A percentile compares a stretch with the other conserved stretches of the same genome.
These are phyloP conservation scores for Yamadazyma takamatsuzukensis DNA, from an alignment of 805 yeast genomes.

Conservation along the genomic window DNA sequence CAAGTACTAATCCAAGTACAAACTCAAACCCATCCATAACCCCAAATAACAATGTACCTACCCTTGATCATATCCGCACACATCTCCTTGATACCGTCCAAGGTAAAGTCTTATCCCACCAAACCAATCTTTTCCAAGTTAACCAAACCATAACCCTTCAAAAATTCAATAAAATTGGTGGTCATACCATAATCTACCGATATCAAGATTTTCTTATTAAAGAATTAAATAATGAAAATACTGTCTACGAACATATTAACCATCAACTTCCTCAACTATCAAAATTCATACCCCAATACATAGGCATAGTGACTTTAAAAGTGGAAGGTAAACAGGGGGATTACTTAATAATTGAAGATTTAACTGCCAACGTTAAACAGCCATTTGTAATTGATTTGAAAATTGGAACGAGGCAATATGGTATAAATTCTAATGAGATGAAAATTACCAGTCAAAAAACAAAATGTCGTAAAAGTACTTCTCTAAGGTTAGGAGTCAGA, in stretches of 20 bases:
- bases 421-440: constrained; percentile 76
- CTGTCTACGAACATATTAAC: constrained; percentile 79
- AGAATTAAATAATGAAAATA: constrained; percentile 84
- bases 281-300: constrained; percentile 83
- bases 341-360: constrained; percentile 84
- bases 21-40: no score
- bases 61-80: no score
- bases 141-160: neutral
- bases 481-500: constrained; percentile 79
- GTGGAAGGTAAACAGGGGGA: constrained; percentile 47
- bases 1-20: no score
- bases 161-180: constrained; percentile 75
- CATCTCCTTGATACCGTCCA: no score
- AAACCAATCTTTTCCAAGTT: no score
- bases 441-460: constrained; percentile 76
- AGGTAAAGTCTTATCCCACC: no score
- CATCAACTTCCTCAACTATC: constrained; percentile 66
- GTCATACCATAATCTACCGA: constrained; percentile 94
- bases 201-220: constrained; percentile 95
- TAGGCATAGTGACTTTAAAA: constrained; percentile 8
- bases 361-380: constrained; percentile 73
- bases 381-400: constrained; percentile 94
- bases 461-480: constrained; percentile 81
- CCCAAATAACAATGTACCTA: no score
- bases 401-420: constrained; percentile 98